These are phyloP conservation scores for Nemania sp. DNA, from an alignment of 2,329 filamentous ascomycete genomes.

Conservation along the genomic window DNA sequence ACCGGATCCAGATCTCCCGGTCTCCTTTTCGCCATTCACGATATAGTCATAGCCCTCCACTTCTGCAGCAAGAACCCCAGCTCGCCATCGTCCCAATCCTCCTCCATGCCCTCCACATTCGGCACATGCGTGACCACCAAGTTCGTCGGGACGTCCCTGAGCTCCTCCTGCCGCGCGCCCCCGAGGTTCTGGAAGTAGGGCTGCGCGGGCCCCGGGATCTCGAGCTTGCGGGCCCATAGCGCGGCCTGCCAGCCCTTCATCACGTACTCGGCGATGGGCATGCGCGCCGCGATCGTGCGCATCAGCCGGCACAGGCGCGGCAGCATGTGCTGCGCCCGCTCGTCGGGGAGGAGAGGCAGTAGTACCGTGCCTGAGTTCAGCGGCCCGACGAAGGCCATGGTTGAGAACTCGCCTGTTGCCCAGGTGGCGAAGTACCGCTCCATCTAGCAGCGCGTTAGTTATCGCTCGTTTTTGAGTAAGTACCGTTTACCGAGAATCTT, in stretches of 20 bases:
- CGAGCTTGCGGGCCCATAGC: conserved; percentile 19
- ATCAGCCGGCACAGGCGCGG: conserved; percentile 31
- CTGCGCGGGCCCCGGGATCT: conserved; percentile 25
- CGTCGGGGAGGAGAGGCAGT: conserved; percentile 24
- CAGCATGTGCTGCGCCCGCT: conserved; percentile 20
- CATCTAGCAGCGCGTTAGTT: too few species aligned
- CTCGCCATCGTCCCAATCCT: conserved; percentile 30
- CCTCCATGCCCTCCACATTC: neutral
- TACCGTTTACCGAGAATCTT: too few species aligned
- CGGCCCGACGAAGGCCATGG: conserved; percentile 25
- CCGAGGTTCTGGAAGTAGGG: conserved; percentile 31
- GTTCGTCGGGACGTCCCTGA: conserved; percentile 14
- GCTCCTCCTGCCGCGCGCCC: neutral
- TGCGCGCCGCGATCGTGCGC: conserved; percentile 11
- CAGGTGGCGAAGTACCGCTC: conserved; percentile 33
- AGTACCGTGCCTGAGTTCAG: conserved; percentile 30
- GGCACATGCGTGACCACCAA: conserved; percentile 23
- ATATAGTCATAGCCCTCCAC: conserved; percentile 22
- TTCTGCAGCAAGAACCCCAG: conserved; percentile 29
- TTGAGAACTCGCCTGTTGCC: conserved; percentile 27
- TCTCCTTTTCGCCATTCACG: neutral
- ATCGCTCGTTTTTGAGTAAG: too few species aligned
- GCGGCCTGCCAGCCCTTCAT: conserved; percentile 35
- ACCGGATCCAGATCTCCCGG: too few species aligned
- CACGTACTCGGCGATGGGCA: conserved; percentile 31